A percentile compares a stretch with the other conserved stretches of the same genome.
Conservation (phyloP, 176 grass and related monocot genomes). For the Chloris gayana region DNA sequence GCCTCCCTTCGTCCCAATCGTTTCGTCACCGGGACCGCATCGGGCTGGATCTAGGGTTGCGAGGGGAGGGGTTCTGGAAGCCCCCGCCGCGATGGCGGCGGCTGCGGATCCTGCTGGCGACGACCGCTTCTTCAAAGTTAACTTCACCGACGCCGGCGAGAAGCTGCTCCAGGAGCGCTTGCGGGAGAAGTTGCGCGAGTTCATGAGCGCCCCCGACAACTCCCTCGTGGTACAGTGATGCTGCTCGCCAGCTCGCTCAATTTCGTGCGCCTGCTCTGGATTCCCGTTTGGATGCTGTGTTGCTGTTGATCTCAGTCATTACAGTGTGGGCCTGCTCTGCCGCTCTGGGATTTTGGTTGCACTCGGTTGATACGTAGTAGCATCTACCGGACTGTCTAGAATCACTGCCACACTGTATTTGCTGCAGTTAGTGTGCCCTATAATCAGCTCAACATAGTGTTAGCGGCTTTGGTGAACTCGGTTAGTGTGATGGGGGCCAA, state of each 20-base stretch:
- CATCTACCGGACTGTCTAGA: background rate
- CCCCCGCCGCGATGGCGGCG: constrained; percentile 55
- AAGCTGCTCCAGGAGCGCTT: constrained; percentile 45
- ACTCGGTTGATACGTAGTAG: background rate
- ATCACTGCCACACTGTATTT: background rate
- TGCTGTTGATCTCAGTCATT: background rate
- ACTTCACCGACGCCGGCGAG: constrained; percentile 47
- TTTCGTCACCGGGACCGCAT: constrained; percentile 13
- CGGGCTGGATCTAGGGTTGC: constrained; percentile 73
- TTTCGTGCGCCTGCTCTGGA: background rate
- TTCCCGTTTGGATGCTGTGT: background rate
- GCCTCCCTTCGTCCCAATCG: background rate
- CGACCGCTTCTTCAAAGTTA: constrained; percentile 31
- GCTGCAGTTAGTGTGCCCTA: background rate
- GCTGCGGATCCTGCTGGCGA: constrained; percentile 37
- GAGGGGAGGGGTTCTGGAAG: constrained; percentile 21
- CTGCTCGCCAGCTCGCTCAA: background rate
- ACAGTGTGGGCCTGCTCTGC: background rate
- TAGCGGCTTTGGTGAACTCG: background rate
- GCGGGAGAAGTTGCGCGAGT: constrained; percentile 62
- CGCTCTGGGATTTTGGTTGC: constrained; percentile 3
- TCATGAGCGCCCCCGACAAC: constrained; percentile 31
- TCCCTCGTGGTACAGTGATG: constrained; percentile 51
- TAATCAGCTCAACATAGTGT: background rate
- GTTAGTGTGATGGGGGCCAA: background rate